A percentile compares a stretch with the other conserved stretches of the same genome.
These are phyloP conservation scores for Trichoderma citrinoviride DNA, from an alignment of 2,329 filamentous ascomycete genomes.

Conservation along the genomic window DNA sequence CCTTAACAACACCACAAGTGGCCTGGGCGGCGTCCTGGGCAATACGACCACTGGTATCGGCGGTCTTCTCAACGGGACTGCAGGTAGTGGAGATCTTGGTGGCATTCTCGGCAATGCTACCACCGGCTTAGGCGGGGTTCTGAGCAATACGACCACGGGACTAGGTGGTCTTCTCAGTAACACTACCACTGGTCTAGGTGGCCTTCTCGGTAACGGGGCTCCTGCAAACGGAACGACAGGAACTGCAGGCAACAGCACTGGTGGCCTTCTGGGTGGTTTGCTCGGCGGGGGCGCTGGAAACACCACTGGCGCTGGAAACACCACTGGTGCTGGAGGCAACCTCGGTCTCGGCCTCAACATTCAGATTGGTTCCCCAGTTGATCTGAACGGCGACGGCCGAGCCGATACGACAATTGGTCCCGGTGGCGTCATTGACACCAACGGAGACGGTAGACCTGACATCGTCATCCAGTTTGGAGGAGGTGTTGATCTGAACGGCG, in stretches of 20 bases:
- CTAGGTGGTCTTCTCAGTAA: not conserved
- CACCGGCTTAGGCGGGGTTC: not conserved
- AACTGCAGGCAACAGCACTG: not conserved
- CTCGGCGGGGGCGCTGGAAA: not conserved
- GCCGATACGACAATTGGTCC: not conserved
- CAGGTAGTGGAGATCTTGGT: not conserved
- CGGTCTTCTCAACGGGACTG: not conserved
- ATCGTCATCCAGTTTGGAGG: not conserved
- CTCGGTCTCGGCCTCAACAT: not conserved
- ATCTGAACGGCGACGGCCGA: not conserved
- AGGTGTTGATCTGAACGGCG: conserved; percentile 2
- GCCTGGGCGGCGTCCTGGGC: too few species aligned
- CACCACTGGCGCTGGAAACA: not conserved
- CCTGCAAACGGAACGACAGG: too few species aligned
- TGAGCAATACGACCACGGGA: not conserved
- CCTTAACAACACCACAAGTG: too few species aligned
- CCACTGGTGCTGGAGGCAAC: not conserved
- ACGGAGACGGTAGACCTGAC: not conserved
- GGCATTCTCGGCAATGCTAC: not conserved
- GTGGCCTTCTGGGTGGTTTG: not conserved
- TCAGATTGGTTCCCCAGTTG: not conserved
- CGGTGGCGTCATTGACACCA: not conserved
- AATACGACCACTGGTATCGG: not conserved
- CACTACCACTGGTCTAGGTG: not conserved
- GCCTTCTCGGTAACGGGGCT: too few species aligned